Base-by-base conservation (phyloP, 306 rosid genomes). In the Quercus gilva region DNA sequence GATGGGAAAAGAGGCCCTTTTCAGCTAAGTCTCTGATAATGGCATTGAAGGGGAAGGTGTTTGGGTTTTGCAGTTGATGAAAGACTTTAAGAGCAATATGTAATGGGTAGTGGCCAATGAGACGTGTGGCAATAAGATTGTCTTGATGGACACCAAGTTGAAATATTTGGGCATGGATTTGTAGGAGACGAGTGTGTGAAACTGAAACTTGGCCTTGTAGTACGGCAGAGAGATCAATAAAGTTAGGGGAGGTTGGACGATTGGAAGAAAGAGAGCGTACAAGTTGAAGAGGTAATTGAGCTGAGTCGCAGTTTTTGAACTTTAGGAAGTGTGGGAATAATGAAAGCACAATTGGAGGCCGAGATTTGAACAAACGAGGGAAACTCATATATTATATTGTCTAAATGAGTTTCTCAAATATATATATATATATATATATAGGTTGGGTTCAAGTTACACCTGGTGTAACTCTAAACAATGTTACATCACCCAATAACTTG, bases 11-110 rank as follows among this genome's bases (percentile, higher is more conserved):
- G 60, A 71, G 84, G 69, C 86, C 86, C 61, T 71, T 71, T 73
- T 85, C 82, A 5, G 92, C 86, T 45, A 85, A 78, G 74, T 88
- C 84, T 79, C 92, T 85, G 64, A 90, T 78, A 53, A 78, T 70
- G 79, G 92, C 89, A 41, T 88, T 90, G 84, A 85, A 87, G 43
- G 92, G 92, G 81, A 86, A 87, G 55, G 83, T 84, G 55, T 88
- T 90, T 60, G 92, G 91, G 10, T 75, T 76, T 4, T 43, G 87
- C 56, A 88, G 92, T 19, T 58, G 81, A 79, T 52, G 79, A 55
- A 90, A 82, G 67, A 88, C 78, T 3, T 79, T 64, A 23, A 86
- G 82, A 23, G 91, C 84, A 1, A 76, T 18, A 12, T 5, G 75
- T 19, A 85, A 75, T n/a, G 88, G 91, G 83, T 88, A 90, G 8